These are phyloP conservation scores for Kitagawia praeruptora DNA, from an alignment of 129 eudicot genomes.

Conservation along the genomic window DNA sequence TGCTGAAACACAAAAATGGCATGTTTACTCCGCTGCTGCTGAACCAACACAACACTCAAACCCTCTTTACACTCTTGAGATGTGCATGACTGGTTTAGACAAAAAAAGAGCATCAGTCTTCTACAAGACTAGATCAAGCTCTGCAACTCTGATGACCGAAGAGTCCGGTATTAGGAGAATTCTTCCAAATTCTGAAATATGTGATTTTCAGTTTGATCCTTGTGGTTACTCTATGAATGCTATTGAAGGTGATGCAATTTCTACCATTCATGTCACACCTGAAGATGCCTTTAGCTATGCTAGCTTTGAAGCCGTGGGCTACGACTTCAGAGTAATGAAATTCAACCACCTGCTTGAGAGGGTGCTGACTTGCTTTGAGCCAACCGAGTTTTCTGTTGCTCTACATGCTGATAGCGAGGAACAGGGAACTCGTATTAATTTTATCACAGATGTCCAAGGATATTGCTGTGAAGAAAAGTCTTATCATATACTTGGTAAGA, in stretches of 20 bases:
- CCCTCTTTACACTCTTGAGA: slow-evolving; percentile 56
- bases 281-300: slow-evolving; percentile 93
- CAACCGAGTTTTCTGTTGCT: slow-evolving; percentile 66
- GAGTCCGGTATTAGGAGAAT: slow-evolving; percentile 61
- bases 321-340: slow-evolving; percentile 37
- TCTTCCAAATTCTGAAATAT: slow-evolving; percentile 65
- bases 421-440: slow-evolving; percentile 12
- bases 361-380: slow-evolving; percentile 77
- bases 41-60: slow-evolving; percentile 1
- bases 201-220: slow-evolving; percentile 86
- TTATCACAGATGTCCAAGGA: slow-evolving; percentile 27
- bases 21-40: slow-evolving; percentile 61
- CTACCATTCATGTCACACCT: slow-evolving; percentile 88
- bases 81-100: slow-evolving; percentile 86
- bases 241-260: slow-evolving; percentile 54
- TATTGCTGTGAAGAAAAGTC: slow-evolving; percentile 45
- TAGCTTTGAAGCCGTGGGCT: slow-evolving; percentile 83
- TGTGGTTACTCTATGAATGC: slow-evolving; percentile 97
- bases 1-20: slow-evolving; percentile 56
- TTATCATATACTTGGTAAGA: slow-evolving; percentile 39
- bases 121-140: slow-evolving; percentile 46
- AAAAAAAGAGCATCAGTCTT: slow-evolving; percentile 56
- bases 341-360: slow-evolving; percentile 43
- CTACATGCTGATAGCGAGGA: slow-evolving; percentile 37
- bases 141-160: slow-evolving; percentile 63